Percentiles rank a stretch among this genome's conserved stretches.
Evolutionary conservation across 2,329 filamentous ascomycete species (phyloP).

Genomic region (Aspergillus persii): DNA sequence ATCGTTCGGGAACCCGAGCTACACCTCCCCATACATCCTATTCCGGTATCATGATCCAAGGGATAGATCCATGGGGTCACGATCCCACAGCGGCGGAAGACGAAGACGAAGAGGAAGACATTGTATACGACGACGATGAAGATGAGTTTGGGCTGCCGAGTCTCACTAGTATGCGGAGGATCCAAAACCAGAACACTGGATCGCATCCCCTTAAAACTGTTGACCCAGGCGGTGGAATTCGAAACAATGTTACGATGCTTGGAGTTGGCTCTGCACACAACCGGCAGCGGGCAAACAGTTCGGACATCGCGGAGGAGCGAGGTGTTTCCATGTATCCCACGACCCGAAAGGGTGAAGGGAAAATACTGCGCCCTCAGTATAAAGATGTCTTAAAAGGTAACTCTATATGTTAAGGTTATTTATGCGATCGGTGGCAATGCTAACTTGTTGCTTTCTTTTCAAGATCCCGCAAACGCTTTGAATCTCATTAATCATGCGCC

Average conservation of each 20-base stretch:
- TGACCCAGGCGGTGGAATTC: constrained; percentile 40
- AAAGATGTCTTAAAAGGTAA: constrained; percentile 83
- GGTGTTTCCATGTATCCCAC: constrained; percentile 80
- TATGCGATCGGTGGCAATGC: not conserved
- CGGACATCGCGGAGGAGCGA: constrained; percentile 89
- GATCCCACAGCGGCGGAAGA: constrained; percentile 42
- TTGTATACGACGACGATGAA: constrained; percentile 81
- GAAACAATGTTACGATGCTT: constrained; percentile 24
- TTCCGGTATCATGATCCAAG: constrained; percentile 75
- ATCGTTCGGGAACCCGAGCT: constrained; percentile 40
- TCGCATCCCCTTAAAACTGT: constrained; percentile 37
- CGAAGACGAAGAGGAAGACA: constrained; percentile 66
- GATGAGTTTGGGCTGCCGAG: constrained; percentile 95
- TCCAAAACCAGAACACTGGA: constrained; percentile 50
- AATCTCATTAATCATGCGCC: constrained; percentile 89
- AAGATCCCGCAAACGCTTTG: constrained; percentile 82
- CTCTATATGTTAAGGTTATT: not conserved
- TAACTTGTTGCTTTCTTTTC: not conserved
- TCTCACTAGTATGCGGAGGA: constrained; percentile 84
- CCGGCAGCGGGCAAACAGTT: constrained; percentile 76
- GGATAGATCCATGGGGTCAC: constrained; percentile 76
- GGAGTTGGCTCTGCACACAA: constrained; percentile 39
- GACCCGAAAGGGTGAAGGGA: constrained; percentile 85
- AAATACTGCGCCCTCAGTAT: constrained; percentile 94
- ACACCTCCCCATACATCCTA: constrained; percentile 69